Base-by-base conservation (phyloP, 495 filamentous ascomycete species). In the Tetracladium marchalianum region DNA sequence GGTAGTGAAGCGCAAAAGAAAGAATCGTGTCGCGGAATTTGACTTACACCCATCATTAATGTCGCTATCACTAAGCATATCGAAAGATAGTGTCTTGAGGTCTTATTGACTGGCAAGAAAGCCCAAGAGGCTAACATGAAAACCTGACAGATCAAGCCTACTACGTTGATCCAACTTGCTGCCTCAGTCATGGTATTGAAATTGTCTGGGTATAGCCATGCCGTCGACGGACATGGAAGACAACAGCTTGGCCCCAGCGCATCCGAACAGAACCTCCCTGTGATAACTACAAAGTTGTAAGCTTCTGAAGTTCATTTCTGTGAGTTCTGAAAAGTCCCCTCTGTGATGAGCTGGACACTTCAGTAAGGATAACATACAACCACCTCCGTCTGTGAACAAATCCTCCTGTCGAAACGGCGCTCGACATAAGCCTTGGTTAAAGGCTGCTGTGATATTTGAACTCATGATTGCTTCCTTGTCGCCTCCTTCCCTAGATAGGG, bases 31-130 rank as follows among this genome's bases (percentile, higher is more conserved):
- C 32, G 31, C 16, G 32, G 18, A 17, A 31, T 24, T 22, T 31
- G 12, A 70, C 82, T 63, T 68, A 90, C 86, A 62, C 85, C 78
- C 73, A 96, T 82, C 43, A 87, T 71, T 41, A 82, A 68, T 31
- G 85, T 75, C 6, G 76, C 84, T 44, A 85, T 61, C 0, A 87
- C 81, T 46, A 96, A 72, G 59, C 85, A 87, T 41, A 95, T 81
- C 57, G 85, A 95, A 38, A 97, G 65, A 56, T 97, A 97, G 60
- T 97, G 92, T 43, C 89, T 81, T 56, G 86, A 77, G 13, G 93
- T 95, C 67, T 82, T 87, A 62, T 92, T 86, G n/a, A 84, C 77
- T 1, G 93, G 87, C 39, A 98, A 72, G 11, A 85, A 76, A 5
- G 80, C 66, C 67, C 87, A 97, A 11, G 88, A 95, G 11, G 90